A percentile compares a stretch with the other conserved stretches of the same genome.
phyloP scores from a whole-genome alignment of 768 basidiomycete species.

The Butyriboletus loyo region DNA sequence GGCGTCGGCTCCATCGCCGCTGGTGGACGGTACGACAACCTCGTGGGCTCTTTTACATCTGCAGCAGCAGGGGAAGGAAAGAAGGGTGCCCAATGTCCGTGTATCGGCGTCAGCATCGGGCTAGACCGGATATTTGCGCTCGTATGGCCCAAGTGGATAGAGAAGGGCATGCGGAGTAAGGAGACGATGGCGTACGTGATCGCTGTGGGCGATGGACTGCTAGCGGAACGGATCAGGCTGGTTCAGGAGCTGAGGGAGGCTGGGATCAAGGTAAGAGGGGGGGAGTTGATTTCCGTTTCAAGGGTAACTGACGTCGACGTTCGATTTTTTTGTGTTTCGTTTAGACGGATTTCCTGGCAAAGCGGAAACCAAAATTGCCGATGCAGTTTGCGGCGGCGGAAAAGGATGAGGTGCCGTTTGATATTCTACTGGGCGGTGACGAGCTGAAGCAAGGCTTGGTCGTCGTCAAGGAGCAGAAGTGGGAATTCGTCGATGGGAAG shows the following conservation, averaged over 20 bases:
- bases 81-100: constrained; percentile 68
- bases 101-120: constrained; percentile 90
- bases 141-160: constrained; percentile 83
- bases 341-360: constrained; percentile 92
- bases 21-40: constrained; percentile 93
- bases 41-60: constrained; percentile 88
- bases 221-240: constrained; percentile 80
- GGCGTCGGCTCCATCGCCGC: constrained; percentile 99
- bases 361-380: constrained; percentile 84
- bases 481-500: constrained; percentile 71
- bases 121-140: constrained; percentile 92
- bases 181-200: constrained; percentile 94
- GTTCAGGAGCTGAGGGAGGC: constrained; percentile 78
- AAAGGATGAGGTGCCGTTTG: constrained; percentile 89
- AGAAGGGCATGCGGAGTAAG: constrained; percentile 77
- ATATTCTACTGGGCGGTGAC: constrained; percentile 83
- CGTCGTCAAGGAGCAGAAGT: constrained; percentile 87
- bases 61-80: constrained; percentile 77
- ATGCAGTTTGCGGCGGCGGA: constrained; percentile 90
- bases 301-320: background rate
- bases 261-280: constrained; percentile 80
- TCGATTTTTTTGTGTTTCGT: no score
- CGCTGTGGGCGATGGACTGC: constrained; percentile 83
- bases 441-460: constrained; percentile 85
- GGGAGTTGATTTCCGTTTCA: background rate